Conservation (phyloP, 1,139 yeast genomes). For the Taphrina confusa region DNA sequence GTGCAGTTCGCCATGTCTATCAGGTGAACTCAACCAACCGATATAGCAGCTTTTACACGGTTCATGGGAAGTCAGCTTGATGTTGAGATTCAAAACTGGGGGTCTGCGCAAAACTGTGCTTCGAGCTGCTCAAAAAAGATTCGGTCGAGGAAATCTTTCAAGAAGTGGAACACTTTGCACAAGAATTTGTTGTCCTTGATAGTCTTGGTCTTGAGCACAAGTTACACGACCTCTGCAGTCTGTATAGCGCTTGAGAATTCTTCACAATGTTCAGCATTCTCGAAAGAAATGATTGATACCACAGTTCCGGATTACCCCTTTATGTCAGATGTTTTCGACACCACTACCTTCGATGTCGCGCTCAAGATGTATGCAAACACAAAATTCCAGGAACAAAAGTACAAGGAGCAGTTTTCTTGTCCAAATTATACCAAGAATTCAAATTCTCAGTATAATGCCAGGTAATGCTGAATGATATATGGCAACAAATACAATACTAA, state of each 20-base stretch:
- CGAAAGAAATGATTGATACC: neutral
- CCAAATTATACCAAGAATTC: neutral
- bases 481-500: neutral
- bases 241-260: conserved; percentile 10
- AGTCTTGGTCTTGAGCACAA: neutral
- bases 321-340: neutral
- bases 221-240: neutral
- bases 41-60: too few relatives aligned
- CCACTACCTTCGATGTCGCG: conserved; percentile 7
- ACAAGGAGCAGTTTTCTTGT: neutral
- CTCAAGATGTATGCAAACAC: neutral
- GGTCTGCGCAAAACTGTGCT: too few relatives aligned
- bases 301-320: neutral
- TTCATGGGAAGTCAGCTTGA: too few relatives aligned
- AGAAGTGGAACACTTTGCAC: too few relatives aligned
- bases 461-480: neutral
- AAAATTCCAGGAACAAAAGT: neutral
- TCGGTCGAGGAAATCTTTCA: too few relatives aligned
- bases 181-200: too few relatives aligned
- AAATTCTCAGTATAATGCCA: neutral
- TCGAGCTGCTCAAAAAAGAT: too few relatives aligned
- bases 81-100: too few relatives aligned
- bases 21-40: too few relatives aligned
- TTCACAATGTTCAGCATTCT: neutral
- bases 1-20: too few relatives aligned